Base-by-base conservation (phyloP, 352 stramenopile species). In the Sclerospora graminicola region DNA sequence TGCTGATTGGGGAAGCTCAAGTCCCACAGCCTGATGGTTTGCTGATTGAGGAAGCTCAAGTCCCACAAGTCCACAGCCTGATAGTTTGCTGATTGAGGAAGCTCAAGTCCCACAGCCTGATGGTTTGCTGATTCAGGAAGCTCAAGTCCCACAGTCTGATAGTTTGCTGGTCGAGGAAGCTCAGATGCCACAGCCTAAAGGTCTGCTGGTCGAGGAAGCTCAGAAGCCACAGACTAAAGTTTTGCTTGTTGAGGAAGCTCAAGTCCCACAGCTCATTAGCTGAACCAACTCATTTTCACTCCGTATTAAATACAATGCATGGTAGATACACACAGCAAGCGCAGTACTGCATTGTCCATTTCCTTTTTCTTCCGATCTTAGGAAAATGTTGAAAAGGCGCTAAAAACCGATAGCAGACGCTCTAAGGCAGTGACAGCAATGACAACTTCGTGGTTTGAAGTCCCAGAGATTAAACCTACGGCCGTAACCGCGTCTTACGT, bases 401-500 rank as follows among this genome's bases (percentile, higher is more conserved):
- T 16, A 13, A 54, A 51, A 53, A 34, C 31, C 27, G 31, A n/a
- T n/a, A n/a, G n/a, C n/a, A n/a, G n/a, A n/a, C n/a, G n/a, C n/a
- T n/a, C n/a, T n/a, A n/a, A n/a, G n/a, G n/a, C n/a, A n/a, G n/a
- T n/a, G n/a, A n/a, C n/a, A 51, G 3, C 8, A 18, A 72, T 70
- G 60, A 48, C 60, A 27, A 57, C 57, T 14, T 78, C 66, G 14
- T 76, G 63, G 65, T 76, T 71, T 40, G 47, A 52, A 14, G 60
- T 76, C 27, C 58, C 66, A 8, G 63, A 76, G 51, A 56, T 71
- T 16, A 64, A 69, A 40, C 39, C 53, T 13, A 81, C 66, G 31
- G 41, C 45, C 41, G 54, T 58, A 38, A 79, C 62, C 15, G 57
- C 57, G 34, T 82, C 63, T 14, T 73, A 75, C 27, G 45, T 83